Conservation (phyloP, 257 asterid genomes). For the Capsicum rhomboideum region DNA sequence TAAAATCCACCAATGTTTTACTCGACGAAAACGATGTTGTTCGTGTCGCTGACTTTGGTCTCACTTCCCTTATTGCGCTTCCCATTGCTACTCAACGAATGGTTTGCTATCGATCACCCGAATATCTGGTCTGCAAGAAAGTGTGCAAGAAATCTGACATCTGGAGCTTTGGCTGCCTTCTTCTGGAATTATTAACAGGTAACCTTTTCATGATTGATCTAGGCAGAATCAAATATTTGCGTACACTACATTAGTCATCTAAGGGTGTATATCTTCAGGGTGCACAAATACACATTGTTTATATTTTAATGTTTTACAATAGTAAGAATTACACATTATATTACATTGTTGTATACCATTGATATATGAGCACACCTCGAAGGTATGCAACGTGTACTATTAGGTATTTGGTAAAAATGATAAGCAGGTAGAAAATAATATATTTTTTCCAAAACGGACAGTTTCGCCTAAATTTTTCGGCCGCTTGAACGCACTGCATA, state of each 20-base stretch:
- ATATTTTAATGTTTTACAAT: no score
- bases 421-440: neutral
- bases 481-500: no score
- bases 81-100: constrained; percentile 50
- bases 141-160: constrained; percentile 59
- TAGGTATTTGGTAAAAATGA: no score
- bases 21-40: constrained; percentile 34
- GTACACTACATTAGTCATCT: neutral
- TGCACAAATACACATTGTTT: neutral
- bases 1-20: constrained; percentile 61
- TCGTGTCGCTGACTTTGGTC: constrained; percentile 57
- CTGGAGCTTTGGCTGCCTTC: constrained; percentile 73
- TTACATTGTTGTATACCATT: neutral
- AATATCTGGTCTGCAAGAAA: constrained; percentile 32
- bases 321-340: neutral
- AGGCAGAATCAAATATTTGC: neutral
- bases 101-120: constrained; percentile 63
- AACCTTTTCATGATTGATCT: neutral
- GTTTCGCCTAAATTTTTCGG: no score
- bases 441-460: neutral
- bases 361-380: neutral
- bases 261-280: neutral
- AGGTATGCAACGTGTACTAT: no score
- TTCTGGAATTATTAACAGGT: constrained; percentile 59
- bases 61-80: constrained; percentile 38